Conservation (phyloP, 2,329 filamentous ascomycete species). For the Emmonsiellopsis sp. region DNA sequence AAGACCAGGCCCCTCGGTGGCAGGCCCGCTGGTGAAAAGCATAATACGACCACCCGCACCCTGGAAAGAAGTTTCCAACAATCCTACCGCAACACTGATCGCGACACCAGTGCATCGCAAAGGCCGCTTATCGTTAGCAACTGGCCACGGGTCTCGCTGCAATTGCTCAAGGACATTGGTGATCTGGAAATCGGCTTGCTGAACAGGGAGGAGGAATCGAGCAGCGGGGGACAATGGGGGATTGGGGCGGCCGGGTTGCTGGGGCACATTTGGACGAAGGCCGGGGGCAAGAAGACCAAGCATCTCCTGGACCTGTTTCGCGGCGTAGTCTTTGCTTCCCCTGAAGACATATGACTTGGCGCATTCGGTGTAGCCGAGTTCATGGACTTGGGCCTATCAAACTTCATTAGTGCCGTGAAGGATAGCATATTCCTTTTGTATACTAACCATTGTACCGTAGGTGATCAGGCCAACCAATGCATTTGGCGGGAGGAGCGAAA, state of each 20-base stretch:
- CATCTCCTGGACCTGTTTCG: constrained; percentile 99
- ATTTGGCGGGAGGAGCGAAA: constrained; percentile 53
- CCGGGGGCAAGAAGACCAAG: constrained; percentile 68
- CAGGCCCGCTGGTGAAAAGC: constrained; percentile 90
- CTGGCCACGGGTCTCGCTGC: constrained; percentile 95
- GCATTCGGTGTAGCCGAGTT: constrained; percentile 95
- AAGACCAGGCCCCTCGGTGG: constrained; percentile 92
- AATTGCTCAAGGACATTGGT: constrained; percentile 92
- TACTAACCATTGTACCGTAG: constrained; percentile 76
- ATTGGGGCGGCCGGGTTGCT: constrained; percentile 64
- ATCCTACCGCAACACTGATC: constrained; percentile 84
- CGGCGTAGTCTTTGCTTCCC: constrained; percentile 94
- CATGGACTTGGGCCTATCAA: constrained; percentile 77
- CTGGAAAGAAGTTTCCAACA: constrained; percentile 90
- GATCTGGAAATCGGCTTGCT: constrained; percentile 93
- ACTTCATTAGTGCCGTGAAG: neutral
- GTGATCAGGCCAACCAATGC: constrained; percentile 57
- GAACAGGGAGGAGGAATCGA: constrained; percentile 85
- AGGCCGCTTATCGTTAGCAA: constrained; percentile 82
- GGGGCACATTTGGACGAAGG: constrained; percentile 62
- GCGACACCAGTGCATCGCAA: constrained; percentile 91
- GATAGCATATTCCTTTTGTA: neutral
- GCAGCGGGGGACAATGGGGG: constrained; percentile 71
- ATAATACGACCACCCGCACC: constrained; percentile 93
- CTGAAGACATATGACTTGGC: constrained; percentile 98